Evolutionary conservation across 2,329 filamentous ascomycete species (phyloP), one percentile per base, ranked within the genome.

Genomic region (Whalleya microplaca): DNA sequence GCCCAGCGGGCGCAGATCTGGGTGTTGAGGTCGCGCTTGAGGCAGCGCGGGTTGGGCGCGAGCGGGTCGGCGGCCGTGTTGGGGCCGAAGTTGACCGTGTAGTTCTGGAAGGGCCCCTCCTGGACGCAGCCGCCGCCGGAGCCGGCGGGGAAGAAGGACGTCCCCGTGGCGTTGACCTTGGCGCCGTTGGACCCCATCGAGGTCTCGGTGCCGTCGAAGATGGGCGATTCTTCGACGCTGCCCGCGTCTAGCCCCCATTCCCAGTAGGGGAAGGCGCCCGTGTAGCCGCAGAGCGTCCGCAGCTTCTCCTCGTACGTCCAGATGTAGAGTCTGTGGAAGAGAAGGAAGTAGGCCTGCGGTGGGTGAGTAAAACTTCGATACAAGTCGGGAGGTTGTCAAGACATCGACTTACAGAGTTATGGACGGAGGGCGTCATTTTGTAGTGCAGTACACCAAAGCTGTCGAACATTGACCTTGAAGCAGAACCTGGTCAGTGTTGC

Each of bases 101-200:
- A 73, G 64, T 75, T 73, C 21, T 65, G 63, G 18, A 83, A 75
- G 1, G 81, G 81, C 0, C 80, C 80, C 1, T 66, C 70, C 6
- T 67, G 69, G 0, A 85, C 71, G 65, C 82, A 85, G 1, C 83
- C 83, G 41, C 83, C 83, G 14, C 83, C 83, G 0, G 73, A 71
- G 10, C 79, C 82, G 0, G 77, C 72, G 0, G 77, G 75, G 16
- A 78, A 55, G 62, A 73, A 66, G 10, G 42, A 10, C 41, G 45
- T 53, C 1, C 58, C 51, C 1, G 59, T 54, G 14, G 47, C 21
- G 45, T 68, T 65, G 42, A 75, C 64, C 48, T 69, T 69, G 7
- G 56, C 74, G 2, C 79, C 78, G 61, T 81, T 76, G 10, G 76
- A 76, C 14, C 75, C 75, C 64, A 80, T 69, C 2, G 75, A 78